Conservation (phyloP, 2,329 filamentous ascomycete genomes). For the Calonectria hongkongensis region DNA sequence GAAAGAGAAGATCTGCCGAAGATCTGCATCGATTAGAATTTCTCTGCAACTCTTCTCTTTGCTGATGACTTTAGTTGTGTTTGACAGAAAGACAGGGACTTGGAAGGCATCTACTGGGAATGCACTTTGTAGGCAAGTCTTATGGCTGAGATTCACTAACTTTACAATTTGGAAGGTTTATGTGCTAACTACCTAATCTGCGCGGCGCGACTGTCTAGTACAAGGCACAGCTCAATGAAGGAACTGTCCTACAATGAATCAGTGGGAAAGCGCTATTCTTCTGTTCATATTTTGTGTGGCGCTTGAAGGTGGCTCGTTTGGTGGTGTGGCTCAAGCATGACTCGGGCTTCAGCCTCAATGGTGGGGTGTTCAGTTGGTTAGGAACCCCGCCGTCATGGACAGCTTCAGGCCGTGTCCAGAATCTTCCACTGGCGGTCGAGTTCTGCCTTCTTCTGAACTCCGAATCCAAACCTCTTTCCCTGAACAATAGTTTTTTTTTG, state of each 20-base stretch:
- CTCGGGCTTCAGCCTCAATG: constrained; percentile 36
- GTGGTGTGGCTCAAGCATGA: constrained; percentile 32
- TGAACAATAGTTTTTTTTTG: not conserved
- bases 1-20: not conserved
- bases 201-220: not conserved
- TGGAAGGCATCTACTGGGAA: not conserved
- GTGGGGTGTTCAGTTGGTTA: constrained; percentile 47
- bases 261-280: not conserved
- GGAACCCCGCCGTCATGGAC: constrained; percentile 53
- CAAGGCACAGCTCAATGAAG: not conserved
- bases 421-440: constrained; percentile 50
- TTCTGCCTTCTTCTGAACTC: not conserved
- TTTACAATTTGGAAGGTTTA: not conserved
- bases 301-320: not conserved
- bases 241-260: not conserved
- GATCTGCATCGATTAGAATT: too few relatives aligned
- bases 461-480: not conserved
- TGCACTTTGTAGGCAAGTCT: not conserved
- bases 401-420: constrained; percentile 51
- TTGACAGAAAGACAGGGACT: not conserved
- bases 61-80: not conserved
- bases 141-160: not conserved
- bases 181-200: not conserved
- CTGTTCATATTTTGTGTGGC: not conserved
- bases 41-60: not conserved